Evolutionary conservation across 805 yeast species (phyloP).

Genomic region (Limtongia smithiae): DNA sequence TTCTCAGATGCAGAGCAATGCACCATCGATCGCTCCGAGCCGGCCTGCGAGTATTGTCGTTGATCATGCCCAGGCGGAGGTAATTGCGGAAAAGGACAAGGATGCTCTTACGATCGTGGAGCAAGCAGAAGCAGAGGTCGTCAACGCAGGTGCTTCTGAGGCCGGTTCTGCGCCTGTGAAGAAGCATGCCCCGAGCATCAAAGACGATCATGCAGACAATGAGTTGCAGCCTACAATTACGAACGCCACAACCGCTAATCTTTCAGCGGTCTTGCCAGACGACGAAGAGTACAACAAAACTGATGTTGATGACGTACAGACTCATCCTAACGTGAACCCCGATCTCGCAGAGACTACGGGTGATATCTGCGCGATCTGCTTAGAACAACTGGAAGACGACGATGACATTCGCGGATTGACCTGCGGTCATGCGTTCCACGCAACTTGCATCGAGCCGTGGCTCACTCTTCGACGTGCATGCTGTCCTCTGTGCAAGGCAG

Average conservation of each 20-base stretch:
- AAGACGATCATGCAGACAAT: background rate
- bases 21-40: background rate
- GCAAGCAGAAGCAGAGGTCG: too few relatives aligned
- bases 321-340: conserved; percentile 23
- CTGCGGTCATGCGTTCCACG: conserved; percentile 82
- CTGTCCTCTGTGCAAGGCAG: conserved; percentile 80
- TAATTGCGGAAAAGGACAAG: background rate
- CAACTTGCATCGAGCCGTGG: conserved; percentile 81
- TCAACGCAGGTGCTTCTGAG: background rate
- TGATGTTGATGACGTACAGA: conserved; percentile 21
- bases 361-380: conserved; percentile 75
- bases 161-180: background rate
- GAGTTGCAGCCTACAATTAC: background rate
- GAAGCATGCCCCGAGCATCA: background rate
- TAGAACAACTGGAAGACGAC: conserved; percentile 59
- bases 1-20: conserved; percentile 5
- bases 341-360: conserved; percentile 37
- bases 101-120: background rate
- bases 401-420: conserved; percentile 68
- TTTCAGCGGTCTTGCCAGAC: background rate
- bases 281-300: background rate
- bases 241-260: background rate
- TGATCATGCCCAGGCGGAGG: background rate
- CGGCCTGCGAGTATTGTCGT: background rate
- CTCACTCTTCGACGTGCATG: conserved; percentile 67